Evolutionary conservation across 345 rosid genomes (phyloP).

Genomic region (Citrus mangshanensis): DNA sequence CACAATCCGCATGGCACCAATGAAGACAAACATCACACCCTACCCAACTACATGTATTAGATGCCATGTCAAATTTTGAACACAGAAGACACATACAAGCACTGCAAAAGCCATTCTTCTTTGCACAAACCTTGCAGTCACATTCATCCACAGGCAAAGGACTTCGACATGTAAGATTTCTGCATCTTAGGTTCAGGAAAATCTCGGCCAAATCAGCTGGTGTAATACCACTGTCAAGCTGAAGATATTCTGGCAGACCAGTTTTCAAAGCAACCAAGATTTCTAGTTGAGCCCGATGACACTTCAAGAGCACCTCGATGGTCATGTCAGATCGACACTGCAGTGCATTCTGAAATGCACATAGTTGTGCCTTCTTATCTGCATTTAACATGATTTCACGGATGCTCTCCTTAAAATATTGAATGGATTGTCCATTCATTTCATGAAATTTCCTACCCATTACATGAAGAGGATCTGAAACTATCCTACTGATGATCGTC

Average conservation of each 20-base stretch:
- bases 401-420: constrained; percentile 70
- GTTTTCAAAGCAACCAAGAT: constrained; percentile 80
- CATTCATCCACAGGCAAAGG: constrained; percentile 91
- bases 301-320: constrained; percentile 51
- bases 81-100: constrained; percentile 96
- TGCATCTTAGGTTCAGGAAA: constrained; percentile 73
- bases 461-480: constrained; percentile 67
- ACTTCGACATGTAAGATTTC: constrained; percentile 66
- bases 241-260: constrained; percentile 68
- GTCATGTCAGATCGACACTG: constrained; percentile 64
- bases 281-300: constrained; percentile 78
- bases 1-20: constrained; percentile 98
- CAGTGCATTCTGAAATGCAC: constrained; percentile 53
- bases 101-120: constrained; percentile 89
- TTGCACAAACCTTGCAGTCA: constrained; percentile 83
- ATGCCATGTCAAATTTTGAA: constrained; percentile 88
- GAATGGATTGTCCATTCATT: constrained; percentile 61
- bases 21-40: constrained; percentile 98
- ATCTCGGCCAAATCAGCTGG: constrained; percentile 84
- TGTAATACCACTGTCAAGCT: constrained; percentile 42
- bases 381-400: constrained; percentile 64
- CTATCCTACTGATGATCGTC: constrained; percentile 58
- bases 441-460: constrained; percentile 79
- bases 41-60: constrained; percentile 96
- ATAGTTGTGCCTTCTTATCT: constrained; percentile 52